Evolutionary conservation across 1,284 basidiomycete species (phyloP), one percentile per base, ranked within the genome.

Genomic region (Grifola frondosa): DNA sequence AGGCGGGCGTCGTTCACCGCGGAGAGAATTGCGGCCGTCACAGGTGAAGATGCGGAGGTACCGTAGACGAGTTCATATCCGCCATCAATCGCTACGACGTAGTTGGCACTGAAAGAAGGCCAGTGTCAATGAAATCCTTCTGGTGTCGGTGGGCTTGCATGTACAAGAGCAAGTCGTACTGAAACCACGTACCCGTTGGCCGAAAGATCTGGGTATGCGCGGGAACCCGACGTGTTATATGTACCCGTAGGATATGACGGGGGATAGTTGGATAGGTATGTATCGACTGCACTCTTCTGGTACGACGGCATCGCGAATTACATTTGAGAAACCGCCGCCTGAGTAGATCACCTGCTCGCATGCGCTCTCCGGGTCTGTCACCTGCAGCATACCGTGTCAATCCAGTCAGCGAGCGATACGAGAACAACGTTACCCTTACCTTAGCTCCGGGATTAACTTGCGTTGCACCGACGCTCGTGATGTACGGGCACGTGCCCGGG

Each of bases 381-480:
- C 62, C 10, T 62, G 31, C n/a, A 35, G n/a, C n/a, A 35, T 13
- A 23, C 10, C 10, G 10, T 1, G 5, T 3, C 19, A 16, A 2
- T 3, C 26, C 13, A 6, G 28, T 17, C 22, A 31, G 7, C 15
- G 36, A 19, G 11, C 11, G 4, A 20, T 0, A 23, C 22, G 13
- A 20, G 32, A n/a, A 5, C n/a, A 17, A 24, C 19, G 9, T 21
- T 21, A 25, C n/a, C n/a, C n/a, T n/a, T 1, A 60, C 69, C 20
- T 71, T 77, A 30, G 72, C 66, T 55, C 81, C 79, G 13, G 80
- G 75, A 47, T 70, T 71, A 42, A 76, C 60, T 9, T 64, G 70
- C 4, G 79, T 82, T 16, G 74, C 78, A 17, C 80, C 80, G 15
- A 84, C 80, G 13, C 76, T 53, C 6, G 81, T 84, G 21, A 84